Conservation (phyloP, 2,329 filamentous ascomycete species). For the Penicillium sp. region DNA sequence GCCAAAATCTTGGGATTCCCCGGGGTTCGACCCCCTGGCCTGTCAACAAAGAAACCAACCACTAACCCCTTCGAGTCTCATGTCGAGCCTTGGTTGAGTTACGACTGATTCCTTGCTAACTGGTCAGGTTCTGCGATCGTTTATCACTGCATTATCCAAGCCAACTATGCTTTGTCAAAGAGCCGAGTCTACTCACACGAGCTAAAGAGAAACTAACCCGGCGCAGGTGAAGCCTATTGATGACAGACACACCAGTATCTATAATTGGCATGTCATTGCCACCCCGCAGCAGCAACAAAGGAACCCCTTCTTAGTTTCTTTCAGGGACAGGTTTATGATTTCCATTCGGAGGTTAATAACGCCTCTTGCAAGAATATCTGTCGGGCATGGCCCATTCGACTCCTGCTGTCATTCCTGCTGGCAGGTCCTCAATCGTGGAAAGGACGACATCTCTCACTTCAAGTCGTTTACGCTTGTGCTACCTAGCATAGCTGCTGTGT, state of each 20-base stretch:
- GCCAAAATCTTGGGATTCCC: too few species aligned
- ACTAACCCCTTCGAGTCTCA: background rate
- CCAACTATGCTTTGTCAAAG: background rate
- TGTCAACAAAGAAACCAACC: background rate
- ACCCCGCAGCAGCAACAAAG: background rate
- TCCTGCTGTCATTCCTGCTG: background rate
- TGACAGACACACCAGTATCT: background rate
- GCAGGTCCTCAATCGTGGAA: background rate
- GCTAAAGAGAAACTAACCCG: background rate
- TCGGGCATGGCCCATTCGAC: background rate
- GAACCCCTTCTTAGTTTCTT: background rate
- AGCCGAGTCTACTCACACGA: background rate
- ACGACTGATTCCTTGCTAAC: background rate
- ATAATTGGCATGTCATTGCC: background rate
- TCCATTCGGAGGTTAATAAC: background rate
- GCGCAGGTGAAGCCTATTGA: background rate
- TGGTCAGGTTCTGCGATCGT: background rate
- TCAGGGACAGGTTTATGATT: background rate
- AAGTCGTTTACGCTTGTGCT: background rate
- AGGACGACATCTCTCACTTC: background rate
- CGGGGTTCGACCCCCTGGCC: background rate
- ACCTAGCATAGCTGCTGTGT: background rate
- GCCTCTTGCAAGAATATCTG: background rate
- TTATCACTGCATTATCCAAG: background rate
- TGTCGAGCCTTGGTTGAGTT: background rate